phyloP scores from a whole-genome alignment of 1,284 basidiomycete genomes.

The Sporisorium scitamineum region DNA sequence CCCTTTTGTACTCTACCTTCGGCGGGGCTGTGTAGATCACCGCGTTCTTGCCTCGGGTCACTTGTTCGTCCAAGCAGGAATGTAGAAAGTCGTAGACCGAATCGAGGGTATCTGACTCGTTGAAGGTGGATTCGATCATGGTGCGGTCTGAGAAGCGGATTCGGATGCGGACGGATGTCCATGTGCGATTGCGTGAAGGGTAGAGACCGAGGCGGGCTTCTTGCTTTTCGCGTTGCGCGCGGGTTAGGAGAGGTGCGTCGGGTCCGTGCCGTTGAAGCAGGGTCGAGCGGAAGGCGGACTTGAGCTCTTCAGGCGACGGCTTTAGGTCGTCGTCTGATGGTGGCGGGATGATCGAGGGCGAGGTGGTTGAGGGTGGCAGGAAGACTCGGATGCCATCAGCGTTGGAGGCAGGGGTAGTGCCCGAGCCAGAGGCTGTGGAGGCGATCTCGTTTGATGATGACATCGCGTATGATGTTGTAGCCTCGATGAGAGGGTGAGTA shows the following conservation, averaged over 20 bases:
- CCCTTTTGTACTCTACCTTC: conserved; percentile 81
- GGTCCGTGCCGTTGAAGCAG: conserved; percentile 77
- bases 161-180: conserved; percentile 83
- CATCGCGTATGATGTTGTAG: not conserved
- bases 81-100: conserved; percentile 85
- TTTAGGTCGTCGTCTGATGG: conserved; percentile 70
- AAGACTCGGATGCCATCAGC: conserved; percentile 14
- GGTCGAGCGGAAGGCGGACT: conserved; percentile 76
- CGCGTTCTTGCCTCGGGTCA: conserved; percentile 78
- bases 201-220: conserved; percentile 73
- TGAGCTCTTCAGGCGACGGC: conserved; percentile 80
- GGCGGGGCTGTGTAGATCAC: conserved; percentile 85
- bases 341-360: not conserved
- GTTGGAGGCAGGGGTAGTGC: not conserved
- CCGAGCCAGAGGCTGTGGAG: not conserved
- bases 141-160: conserved; percentile 83
- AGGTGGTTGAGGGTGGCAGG: conserved; percentile 18
- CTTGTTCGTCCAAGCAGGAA: conserved; percentile 77
- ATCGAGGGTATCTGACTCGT: conserved; percentile 80
- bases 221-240: conserved; percentile 77
- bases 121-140: conserved; percentile 82
- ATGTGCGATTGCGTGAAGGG: conserved; percentile 77
- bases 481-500: not conserved
- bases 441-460: not conserved
- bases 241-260: conserved; percentile 81